These are phyloP conservation scores for Pharus latifolius DNA, from an alignment of 176 grass and related monocot genomes.

Conservation along the genomic window DNA sequence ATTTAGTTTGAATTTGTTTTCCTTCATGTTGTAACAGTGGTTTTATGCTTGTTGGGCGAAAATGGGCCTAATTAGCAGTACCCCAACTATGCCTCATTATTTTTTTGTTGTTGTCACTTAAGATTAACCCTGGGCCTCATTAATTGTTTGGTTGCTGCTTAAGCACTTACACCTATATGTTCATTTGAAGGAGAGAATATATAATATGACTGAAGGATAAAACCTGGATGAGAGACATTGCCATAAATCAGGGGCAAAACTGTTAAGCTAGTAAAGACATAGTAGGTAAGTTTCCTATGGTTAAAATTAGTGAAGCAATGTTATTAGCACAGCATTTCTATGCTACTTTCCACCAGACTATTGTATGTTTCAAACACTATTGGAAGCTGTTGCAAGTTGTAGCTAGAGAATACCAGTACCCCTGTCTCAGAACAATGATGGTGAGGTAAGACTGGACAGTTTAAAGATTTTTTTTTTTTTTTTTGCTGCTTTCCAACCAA, in stretches of 20 bases:
- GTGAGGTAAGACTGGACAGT: conserved; percentile 43
- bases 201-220: too few species aligned
- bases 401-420: conserved; percentile 12
- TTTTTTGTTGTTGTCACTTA: too few species aligned
- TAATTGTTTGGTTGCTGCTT: not conserved
- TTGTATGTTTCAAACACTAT: not conserved
- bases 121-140: too few species aligned
- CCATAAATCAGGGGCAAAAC: not conserved
- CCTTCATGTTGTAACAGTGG: not conserved
- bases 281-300: not conserved
- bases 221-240: not conserved
- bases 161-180: not conserved
- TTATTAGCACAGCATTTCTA: not conserved
- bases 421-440: conserved; percentile 77
- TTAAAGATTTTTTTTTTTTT: too few species aligned
- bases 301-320: not conserved
- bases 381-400: not conserved
- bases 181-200: too few species aligned
- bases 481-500: not conserved
- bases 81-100: too few species aligned
- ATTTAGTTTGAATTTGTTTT: too few species aligned
- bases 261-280: not conserved
- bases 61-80: not conserved
- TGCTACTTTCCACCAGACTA: not conserved
- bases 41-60: not conserved